Conservation (phyloP, 345 rosid species). For the Durio zibethinus region DNA sequence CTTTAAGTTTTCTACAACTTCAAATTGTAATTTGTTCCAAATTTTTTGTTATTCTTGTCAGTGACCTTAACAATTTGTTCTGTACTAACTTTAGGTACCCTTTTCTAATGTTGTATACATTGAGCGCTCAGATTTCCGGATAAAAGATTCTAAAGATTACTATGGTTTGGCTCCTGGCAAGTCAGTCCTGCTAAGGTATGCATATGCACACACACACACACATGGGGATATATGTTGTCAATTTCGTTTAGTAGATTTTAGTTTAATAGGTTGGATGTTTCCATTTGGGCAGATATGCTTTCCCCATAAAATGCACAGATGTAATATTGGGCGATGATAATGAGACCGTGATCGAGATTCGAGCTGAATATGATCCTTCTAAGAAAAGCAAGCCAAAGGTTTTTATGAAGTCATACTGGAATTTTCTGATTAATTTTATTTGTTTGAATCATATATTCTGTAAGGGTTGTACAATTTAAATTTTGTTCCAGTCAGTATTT, state of each 20-base stretch:
- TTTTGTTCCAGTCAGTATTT: background rate
- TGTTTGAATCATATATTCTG: background rate
- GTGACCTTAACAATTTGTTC: background rate
- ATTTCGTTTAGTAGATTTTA: background rate
- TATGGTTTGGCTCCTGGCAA: slow-evolving; percentile 97
- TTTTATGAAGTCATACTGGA: slow-evolving; percentile 18
- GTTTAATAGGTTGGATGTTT: slow-evolving; percentile 6
- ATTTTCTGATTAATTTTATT: slow-evolving; percentile 6
- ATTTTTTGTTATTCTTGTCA: background rate
- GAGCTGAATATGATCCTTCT: slow-evolving; percentile 80
- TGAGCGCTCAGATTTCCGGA: slow-evolving; percentile 83
- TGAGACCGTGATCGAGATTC: slow-evolving; percentile 67
- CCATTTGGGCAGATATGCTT: slow-evolving; percentile 51
- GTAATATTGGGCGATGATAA: slow-evolving; percentile 70
- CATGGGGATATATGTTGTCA: background rate
- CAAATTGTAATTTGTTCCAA: background rate
- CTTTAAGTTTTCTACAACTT: no score
- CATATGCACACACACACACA: background rate
- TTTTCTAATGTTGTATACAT: slow-evolving; percentile 81
- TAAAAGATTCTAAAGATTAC: slow-evolving; percentile 91
- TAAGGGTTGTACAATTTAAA: background rate
- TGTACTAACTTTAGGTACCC: slow-evolving; percentile 44
- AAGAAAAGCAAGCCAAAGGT: slow-evolving; percentile 93
- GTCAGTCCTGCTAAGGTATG: slow-evolving; percentile 78
- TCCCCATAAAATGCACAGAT: slow-evolving; percentile 67